Percentiles rank a stretch among this genome's conserved stretches.
phyloP scores from a whole-genome alignment of 164 flowering plant genomes.

The Chimonanthus praecox region DNA sequence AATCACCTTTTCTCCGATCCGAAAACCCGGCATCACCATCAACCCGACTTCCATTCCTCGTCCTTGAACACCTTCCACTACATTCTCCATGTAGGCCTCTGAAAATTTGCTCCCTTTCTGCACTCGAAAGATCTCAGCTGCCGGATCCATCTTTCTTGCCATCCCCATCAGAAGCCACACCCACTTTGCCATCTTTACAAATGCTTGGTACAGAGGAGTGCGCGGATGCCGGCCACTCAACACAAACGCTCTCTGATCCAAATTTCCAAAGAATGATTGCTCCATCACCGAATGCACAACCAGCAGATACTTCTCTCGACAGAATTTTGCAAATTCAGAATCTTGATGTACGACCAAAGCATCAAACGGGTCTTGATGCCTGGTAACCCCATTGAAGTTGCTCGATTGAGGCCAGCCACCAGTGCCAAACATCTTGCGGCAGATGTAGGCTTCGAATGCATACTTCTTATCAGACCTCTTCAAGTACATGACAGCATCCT shows the following conservation, averaged over 20 bases:
- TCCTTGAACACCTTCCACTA: conserved; percentile 21
- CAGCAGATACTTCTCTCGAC: conserved; percentile 38
- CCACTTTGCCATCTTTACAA: conserved; percentile 53
- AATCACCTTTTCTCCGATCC: conserved; percentile 29
- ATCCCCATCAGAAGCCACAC: conserved; percentile 46
- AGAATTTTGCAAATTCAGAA: conserved; percentile 46
- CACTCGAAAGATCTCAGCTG: conserved; percentile 35
- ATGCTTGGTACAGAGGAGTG: conserved; percentile 48
- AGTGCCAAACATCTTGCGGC: conserved; percentile 44
- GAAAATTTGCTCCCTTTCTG: conserved; percentile 39
- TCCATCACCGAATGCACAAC: conserved; percentile 54
- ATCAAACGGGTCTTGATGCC: conserved; percentile 38
- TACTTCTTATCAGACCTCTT: conserved; percentile 48
- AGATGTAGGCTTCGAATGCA: conserved; percentile 61
- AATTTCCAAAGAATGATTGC: conserved; percentile 52
- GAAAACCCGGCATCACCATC: conserved; percentile 58
- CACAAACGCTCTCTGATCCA: conserved; percentile 47
- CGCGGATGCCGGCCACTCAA: conserved; percentile 46
- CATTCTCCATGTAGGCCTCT: conserved; percentile 44
- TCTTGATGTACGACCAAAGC: conserved; percentile 33
- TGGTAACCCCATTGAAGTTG: conserved; percentile 19
- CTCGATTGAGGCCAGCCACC: conserved; percentile 7
- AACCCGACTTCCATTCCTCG: conserved; percentile 29
- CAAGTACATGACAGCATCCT: conserved; percentile 23
- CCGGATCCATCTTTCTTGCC: conserved; percentile 28